Evolutionary conservation across 257 asterid genomes (phyloP).

Genomic region (Primulina eburnea): DNA sequence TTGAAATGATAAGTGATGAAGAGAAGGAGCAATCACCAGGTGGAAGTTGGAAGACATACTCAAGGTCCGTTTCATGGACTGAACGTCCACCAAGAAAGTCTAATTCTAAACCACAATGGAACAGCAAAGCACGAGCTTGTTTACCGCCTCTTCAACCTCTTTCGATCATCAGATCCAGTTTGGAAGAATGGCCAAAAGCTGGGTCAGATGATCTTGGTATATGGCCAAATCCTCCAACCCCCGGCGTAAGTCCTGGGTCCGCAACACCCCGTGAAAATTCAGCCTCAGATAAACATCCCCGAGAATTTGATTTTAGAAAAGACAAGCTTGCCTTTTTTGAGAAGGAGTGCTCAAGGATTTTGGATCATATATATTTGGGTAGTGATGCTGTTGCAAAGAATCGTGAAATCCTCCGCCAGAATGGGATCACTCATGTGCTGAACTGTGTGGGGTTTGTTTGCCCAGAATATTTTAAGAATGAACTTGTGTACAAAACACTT

Average conservation of each 20-base stretch:
- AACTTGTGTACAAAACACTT: conserved; percentile 80
- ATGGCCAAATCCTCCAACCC: conserved; percentile 79
- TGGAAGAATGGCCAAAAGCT: conserved; percentile 88
- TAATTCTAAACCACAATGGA: conserved; percentile 64
- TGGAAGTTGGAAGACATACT: conserved; percentile 46
- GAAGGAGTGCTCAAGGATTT: conserved; percentile 83
- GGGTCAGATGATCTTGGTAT: conserved; percentile 91
- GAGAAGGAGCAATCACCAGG: conserved; percentile 48
- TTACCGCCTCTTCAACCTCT: conserved; percentile 97
- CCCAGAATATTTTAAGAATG: conserved; percentile 77
- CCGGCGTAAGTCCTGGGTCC: conserved; percentile 59
- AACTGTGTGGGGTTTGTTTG: conserved; percentile 86
- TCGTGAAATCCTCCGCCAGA: conserved; percentile 59
- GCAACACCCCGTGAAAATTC: conserved; percentile 48
- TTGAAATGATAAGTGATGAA: conserved; percentile 60
- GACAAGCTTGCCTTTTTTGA: conserved; percentile 83
- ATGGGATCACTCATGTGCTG: conserved; percentile 87
- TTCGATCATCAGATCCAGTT: conserved; percentile 52
- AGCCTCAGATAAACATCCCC: conserved; percentile 32
- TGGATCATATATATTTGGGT: conserved; percentile 77
- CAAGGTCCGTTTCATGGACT: conserved; percentile 77
- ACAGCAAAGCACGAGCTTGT: conserved; percentile 81
- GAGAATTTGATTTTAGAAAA: conserved; percentile 59
- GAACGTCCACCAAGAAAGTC: conserved; percentile 65
- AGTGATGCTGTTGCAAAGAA: conserved; percentile 78